Evolutionary conservation across 225 moss, liverwort and hornwort species (phyloP).

Genomic region (Pseudoscleropodium purum): DNA sequence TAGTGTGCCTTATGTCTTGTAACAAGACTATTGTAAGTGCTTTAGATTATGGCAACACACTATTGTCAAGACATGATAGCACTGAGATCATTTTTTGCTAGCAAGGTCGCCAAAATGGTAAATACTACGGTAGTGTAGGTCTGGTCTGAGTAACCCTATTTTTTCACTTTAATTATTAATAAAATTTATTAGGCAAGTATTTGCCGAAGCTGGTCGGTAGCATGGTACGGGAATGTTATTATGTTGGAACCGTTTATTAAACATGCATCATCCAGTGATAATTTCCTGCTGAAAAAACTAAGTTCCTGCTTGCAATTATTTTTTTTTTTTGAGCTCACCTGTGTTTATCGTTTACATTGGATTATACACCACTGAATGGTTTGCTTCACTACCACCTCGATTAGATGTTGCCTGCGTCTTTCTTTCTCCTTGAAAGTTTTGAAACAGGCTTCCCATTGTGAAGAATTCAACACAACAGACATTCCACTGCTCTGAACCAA

Average conservation of each 20-base stretch:
- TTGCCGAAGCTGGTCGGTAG: not conserved
- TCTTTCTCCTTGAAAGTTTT: not conserved
- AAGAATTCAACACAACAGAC: not conserved
- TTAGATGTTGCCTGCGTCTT: not conserved
- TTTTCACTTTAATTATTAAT: not conserved
- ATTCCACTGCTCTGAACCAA: not conserved
- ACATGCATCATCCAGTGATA: not conserved
- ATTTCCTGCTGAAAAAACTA: not conserved
- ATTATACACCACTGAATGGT: not conserved
- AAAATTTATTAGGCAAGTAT: not conserved
- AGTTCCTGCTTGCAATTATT: not conserved
- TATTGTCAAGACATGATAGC: not conserved
- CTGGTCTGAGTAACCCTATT: not conserved
- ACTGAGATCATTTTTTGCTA: not conserved
- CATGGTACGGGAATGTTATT: not conserved
- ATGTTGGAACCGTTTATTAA: not conserved
- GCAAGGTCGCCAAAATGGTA: not conserved
- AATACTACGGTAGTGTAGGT: not conserved
- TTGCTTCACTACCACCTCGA: not conserved
- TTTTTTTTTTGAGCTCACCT: not conserved
- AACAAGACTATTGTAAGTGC: not conserved
- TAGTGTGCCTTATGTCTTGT: not conserved
- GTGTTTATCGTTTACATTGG: not conserved
- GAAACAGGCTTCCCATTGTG: not conserved
- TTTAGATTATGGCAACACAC: not conserved